These are phyloP conservation scores for Macaranga tanarius DNA, from an alignment of 441 rosid genomes.

Conservation along the genomic window DNA sequence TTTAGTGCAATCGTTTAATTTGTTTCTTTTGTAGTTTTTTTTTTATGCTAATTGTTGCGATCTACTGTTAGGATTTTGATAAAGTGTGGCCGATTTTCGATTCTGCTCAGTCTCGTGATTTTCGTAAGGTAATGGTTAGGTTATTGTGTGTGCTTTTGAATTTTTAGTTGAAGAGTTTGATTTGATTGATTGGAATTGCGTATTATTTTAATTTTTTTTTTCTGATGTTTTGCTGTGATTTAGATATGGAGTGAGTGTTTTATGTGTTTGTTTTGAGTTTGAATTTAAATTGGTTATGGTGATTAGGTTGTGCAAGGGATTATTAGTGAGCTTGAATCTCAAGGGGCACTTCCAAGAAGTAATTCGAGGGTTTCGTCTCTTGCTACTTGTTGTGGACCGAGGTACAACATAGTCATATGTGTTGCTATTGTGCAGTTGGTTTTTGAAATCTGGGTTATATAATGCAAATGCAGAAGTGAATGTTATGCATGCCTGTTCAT, in stretches of 20 bases:
- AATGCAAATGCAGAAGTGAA: neutral
- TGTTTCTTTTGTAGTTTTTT: neutral
- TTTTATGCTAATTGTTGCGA: constrained; percentile 29
- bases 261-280: constrained; percentile 16
- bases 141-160: neutral
- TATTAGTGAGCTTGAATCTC: constrained; percentile 96
- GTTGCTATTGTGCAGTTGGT: neutral
- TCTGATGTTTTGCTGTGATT: constrained; percentile 2
- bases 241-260: neutral
- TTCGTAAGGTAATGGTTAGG: constrained; percentile 65
- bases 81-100: constrained; percentile 99
- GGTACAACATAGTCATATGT: constrained; percentile 40
- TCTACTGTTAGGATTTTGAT: constrained; percentile 96
- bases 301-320: constrained; percentile 96
- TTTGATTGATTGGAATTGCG: constrained; percentile 9
- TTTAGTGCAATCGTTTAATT: neutral
- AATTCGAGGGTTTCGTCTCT: constrained; percentile 99
- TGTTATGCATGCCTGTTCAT: neutral
- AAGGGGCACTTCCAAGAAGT: constrained; percentile 99
- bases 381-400: constrained; percentile 99
- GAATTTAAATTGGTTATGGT: neutral
- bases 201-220: constrained; percentile 9
- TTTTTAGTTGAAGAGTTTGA: neutral
- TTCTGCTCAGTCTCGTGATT: constrained; percentile 98
- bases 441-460: constrained; percentile 19